Conservation (phyloP, 495 filamentous ascomycete species). For the Xylaria grammica region DNA sequence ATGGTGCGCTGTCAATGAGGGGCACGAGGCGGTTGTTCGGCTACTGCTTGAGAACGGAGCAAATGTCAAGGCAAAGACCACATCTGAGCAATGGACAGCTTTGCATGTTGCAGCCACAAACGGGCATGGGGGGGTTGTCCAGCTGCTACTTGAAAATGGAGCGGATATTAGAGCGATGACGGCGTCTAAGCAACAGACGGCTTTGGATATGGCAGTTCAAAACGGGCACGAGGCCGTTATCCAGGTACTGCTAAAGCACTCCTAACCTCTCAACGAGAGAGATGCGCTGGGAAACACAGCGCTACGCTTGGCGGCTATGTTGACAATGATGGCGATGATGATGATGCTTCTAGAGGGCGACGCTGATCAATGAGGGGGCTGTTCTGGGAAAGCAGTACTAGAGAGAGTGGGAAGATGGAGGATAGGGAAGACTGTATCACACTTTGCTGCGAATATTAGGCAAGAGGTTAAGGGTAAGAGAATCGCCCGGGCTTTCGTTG, state of each 20-base stretch:
- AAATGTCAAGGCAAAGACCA: background rate
- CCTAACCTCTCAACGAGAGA: background rate
- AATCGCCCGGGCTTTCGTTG: no score
- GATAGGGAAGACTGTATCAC: no score
- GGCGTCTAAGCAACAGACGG: background rate
- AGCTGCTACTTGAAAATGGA: conserved; percentile 2
- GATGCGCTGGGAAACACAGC: background rate
- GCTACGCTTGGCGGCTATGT: background rate
- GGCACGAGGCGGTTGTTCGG: background rate
- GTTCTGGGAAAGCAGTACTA: background rate
- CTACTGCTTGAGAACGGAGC: background rate
- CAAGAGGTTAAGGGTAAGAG: no score
- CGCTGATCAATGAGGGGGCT: background rate
- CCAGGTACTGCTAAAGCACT: background rate
- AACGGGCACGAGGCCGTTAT: background rate
- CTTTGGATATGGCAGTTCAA: background rate
- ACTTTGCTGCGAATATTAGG: no score
- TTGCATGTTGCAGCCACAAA: background rate
- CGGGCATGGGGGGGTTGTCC: background rate
- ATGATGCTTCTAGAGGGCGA: background rate
- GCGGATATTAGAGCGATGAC: background rate
- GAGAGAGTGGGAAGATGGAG: background rate
- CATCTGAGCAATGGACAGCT: background rate
- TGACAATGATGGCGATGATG: background rate
- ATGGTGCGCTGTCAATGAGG: background rate